Base-by-base conservation (phyloP, 345 rosid genomes). In the Salix arbutifolia region DNA sequence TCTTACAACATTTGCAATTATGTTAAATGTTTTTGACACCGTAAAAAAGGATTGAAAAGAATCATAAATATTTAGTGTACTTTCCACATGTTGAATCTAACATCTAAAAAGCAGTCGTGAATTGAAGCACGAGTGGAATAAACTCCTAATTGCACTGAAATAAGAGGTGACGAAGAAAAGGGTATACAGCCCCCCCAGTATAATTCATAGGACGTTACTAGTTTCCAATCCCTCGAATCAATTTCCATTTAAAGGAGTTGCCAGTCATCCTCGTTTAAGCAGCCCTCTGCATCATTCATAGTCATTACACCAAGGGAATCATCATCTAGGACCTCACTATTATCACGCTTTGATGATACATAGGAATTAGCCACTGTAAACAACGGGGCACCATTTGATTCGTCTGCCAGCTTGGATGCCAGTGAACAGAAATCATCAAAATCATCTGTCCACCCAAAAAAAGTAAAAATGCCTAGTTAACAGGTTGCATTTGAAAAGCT, bases 361-460 rank as follows among this genome's bases (percentile, higher is more conserved):
- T 48, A 87, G 37, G 84, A 67, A 19, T 79, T 62, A 48, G 82
- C 79, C 66, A 85, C 88, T 0, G 90, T 87, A 77, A 96, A 91
- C 60, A 96, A 76, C 4, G 99, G 99, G 64, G 99, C 99, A 8
- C 99, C 99, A 11, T 85, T 83, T 5, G 99, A 91, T 72, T 89
- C 94, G 62, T 87, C 89, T 1, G 96, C 92, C 69, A 96, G 87
- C 76, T 87, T 89, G 17, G 91, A 84, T 74, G 99, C 94, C 50
- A 91, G 87, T 28, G 53, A 79, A 79, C 99, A 92, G 40, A 96
- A 91, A 56, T 93, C 79, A 60, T 90, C 88, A 46, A 96, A 93
- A 84, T 91, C 97, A 81, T 78, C 97, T 94, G 92, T 19, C 78
- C 76, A 75, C 67, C n/a, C 14, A 53, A 50, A 69, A 60, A 44